Percentiles rank a stretch among this genome's conserved stretches.
Conservation (phyloP, 495 filamentous ascomycete species). For the Trichodelitschia bisporula region DNA sequence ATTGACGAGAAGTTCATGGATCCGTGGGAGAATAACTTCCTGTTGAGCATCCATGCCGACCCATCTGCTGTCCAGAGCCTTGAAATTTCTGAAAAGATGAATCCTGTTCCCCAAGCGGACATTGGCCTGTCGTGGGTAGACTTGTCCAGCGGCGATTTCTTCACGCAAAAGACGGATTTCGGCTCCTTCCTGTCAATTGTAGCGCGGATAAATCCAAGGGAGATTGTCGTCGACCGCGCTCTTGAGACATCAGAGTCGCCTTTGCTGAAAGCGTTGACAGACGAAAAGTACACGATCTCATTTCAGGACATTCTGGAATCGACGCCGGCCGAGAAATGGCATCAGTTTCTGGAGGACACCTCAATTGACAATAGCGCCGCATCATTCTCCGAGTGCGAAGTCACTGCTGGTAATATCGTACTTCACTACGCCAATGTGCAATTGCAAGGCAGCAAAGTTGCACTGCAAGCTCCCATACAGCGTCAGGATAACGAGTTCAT, state of each 20-base stretch:
- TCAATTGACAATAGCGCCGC: conserved; percentile 16
- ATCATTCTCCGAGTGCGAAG: conserved; percentile 25
- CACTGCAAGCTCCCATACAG: conserved; percentile 59
- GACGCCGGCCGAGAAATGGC: conserved; percentile 46
- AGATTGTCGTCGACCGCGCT: conserved; percentile 44
- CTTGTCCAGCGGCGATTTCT: conserved; percentile 82
- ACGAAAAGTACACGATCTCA: conserved; percentile 33
- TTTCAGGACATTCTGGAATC: too few relatives aligned
- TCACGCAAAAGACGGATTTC: conserved; percentile 54
- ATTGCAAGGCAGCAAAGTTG: conserved; percentile 55
- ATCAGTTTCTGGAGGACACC: conserved; percentile 47
- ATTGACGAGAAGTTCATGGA: conserved; percentile 97
- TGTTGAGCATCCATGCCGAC: conserved; percentile 47
- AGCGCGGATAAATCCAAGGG: conserved; percentile 59
- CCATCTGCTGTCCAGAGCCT: conserved; percentile 9
- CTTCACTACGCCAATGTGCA: conserved; percentile 62
- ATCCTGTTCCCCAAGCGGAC: conserved; percentile 14
- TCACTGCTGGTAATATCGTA: conserved; percentile 44
- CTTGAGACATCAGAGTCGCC: too few relatives aligned
- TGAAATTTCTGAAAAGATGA: conserved; percentile 7
- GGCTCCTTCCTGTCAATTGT: conserved; percentile 50
- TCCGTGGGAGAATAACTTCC: conserved; percentile 72
- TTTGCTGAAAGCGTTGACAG: conserved; percentile 17
- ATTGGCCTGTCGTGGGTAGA: conserved; percentile 87
- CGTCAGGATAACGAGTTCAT: conserved; percentile 51